Base-by-base conservation (phyloP, 2,329 filamentous ascomycete species). In the Akanthomyces muscarius region DNA sequence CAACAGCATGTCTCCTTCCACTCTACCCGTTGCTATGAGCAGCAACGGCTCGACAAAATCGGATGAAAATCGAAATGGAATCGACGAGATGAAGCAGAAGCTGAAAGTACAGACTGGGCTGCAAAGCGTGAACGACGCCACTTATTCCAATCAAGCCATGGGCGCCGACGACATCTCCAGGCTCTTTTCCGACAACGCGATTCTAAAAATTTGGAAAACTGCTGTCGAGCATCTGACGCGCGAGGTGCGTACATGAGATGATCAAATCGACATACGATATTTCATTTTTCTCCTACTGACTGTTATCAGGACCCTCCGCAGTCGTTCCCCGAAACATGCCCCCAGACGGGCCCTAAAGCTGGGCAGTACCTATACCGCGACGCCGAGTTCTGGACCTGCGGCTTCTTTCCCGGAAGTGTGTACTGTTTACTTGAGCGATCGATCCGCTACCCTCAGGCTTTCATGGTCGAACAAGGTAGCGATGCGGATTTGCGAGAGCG, bases 351-450 rank as follows among this genome's bases (percentile, higher is more conserved):
- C 1, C 45, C 59, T 0, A 56, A 67, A 0, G 64, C 60, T 1
- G 74, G 73, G 0, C 65, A 61, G 16, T 76, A 73, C 62, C 53
- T 66, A 10, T 55, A 70, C 25, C 68, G 73, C 0, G 71, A 75
- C 21, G 67, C 72, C 2, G 70, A 75, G 2, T 78, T 78, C 47
- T 78, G 76, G 76, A 78, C 76, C 1, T 77, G 77, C 54, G 76
- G 76, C 21, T 78, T 78, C 70, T 79, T 79, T 44, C 76, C 77
- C 0, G 76, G 73, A 0, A 72, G 65, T 0, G 44, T 78, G 4
- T 76, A 76, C 62, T 66, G 69, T 1, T 48, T 78, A 0, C 63
- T 78, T 0, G 76, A 79, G 63, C 67, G 76, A 11, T 61, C 52
- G 1, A 67, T 72, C 11, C 71, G 68, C 30, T 73, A 71, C 55